Evolutionary conservation across 2,329 filamentous ascomycete species (phyloP).

Genomic region (Curvularia spicifera): DNA sequence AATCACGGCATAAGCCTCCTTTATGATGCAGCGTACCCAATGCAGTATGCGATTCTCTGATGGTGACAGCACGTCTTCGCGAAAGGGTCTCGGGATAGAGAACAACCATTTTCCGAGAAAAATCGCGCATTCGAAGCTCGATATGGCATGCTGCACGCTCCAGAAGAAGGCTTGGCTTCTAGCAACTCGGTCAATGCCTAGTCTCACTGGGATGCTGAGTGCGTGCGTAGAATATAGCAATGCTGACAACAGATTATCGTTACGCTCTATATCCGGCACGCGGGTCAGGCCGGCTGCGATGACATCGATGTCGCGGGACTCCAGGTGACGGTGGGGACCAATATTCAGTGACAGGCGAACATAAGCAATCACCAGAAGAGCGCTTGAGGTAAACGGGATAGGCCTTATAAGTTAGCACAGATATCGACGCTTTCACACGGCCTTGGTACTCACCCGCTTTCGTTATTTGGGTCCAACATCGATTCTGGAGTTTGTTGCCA

Average conservation of each 20-base stretch:
- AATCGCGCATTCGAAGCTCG: slow-evolving; percentile 62
- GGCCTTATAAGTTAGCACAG: slow-evolving; percentile 16
- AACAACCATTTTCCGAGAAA: slow-evolving; percentile 60
- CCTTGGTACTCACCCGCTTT: slow-evolving; percentile 29
- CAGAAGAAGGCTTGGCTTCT: slow-evolving; percentile 64
- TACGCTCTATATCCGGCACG: slow-evolving; percentile 54
- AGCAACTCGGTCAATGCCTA: slow-evolving; percentile 62
- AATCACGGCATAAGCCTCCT: slow-evolving; percentile 51
- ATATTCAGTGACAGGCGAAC: slow-evolving; percentile 56
- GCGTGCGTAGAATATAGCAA: slow-evolving; percentile 62
- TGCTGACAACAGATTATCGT: slow-evolving; percentile 58
- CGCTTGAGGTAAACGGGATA: slow-evolving; percentile 54
- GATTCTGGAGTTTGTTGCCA: slow-evolving; percentile 48
- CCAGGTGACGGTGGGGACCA: slow-evolving; percentile 53
- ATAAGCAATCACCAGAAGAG: slow-evolving; percentile 56
- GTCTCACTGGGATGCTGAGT: slow-evolving; percentile 61
- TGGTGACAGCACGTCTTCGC: slow-evolving; percentile 23
- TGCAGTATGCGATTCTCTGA: slow-evolving; percentile 55
- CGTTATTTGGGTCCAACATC: slow-evolving; percentile 46
- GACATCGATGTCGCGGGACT: slow-evolving; percentile 52
- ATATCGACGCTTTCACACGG: background rate
- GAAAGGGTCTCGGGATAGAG: slow-evolving; percentile 31
- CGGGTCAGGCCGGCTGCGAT: slow-evolving; percentile 52
- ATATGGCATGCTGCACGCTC: slow-evolving; percentile 64
- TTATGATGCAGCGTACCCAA: slow-evolving; percentile 57